These are phyloP conservation scores for Quillaja saponaria DNA, from an alignment of 306 rosid genomes.

Conservation along the genomic window DNA sequence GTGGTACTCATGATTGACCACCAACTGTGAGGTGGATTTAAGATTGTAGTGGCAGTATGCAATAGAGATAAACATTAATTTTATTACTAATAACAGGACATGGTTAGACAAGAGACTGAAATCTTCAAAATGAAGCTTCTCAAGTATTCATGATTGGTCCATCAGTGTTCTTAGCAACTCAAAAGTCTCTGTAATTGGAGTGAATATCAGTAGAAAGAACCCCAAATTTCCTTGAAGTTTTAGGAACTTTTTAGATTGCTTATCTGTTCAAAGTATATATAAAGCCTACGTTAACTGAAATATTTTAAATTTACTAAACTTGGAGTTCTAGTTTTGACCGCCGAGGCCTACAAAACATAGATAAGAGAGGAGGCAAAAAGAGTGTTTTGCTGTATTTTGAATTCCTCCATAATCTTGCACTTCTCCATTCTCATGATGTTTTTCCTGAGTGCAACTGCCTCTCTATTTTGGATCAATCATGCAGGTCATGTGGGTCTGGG, in stretches of 20 bases:
- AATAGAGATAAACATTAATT: not conserved
- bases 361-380: too few relatives aligned
- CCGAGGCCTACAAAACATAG: too few relatives aligned
- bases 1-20: slow-evolving; percentile 5
- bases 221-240: too few relatives aligned
- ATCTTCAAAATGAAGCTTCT: not conserved
- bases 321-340: too few relatives aligned
- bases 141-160: slow-evolving; percentile 1
- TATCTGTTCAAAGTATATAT: too few relatives aligned
- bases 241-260: too few relatives aligned
- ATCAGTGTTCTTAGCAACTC: not conserved
- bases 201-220: too few relatives aligned
- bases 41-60: not conserved
- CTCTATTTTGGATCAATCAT: not conserved
- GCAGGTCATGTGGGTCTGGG: not conserved
- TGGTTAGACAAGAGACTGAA: slow-evolving; percentile 2
- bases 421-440: not conserved
- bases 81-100: not conserved
- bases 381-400: slow-evolving; percentile 1
- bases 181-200: not conserved
- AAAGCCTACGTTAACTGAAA: too few relatives aligned
- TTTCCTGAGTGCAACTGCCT: slow-evolving; percentile 2
- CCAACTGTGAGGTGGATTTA: not conserved
- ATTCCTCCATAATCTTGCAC: slow-evolving; percentile 3
- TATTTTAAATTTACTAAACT: too few relatives aligned